These are phyloP conservation scores for Circinella minor DNA, from an alignment of 371 early-diverging fungal genomes.

Conservation along the genomic window DNA sequence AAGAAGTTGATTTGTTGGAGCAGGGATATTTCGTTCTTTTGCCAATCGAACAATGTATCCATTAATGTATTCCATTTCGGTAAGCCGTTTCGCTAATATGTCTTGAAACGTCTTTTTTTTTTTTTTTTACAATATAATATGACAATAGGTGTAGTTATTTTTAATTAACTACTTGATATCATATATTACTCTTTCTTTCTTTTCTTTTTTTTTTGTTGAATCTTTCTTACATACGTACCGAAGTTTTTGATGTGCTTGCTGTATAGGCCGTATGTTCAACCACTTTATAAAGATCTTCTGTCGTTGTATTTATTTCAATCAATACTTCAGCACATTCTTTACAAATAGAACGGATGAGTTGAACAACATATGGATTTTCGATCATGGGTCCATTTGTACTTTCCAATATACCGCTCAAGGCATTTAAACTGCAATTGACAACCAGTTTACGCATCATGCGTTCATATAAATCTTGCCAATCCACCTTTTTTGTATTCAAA, in stretches of 20 bases:
- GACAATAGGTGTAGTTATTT: too few relatives aligned
- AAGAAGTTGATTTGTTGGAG: constrained; percentile 15
- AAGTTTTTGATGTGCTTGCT: too few relatives aligned
- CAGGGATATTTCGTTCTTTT: constrained; percentile 15
- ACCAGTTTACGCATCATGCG: constrained; percentile 59
- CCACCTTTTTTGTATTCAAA: constrained; percentile 27
- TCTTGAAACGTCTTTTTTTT: constrained; percentile 53
- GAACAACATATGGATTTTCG: constrained; percentile 20
- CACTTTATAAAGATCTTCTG: constrained; percentile 30
- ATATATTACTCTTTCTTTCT: too few relatives aligned
- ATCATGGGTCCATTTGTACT: constrained; percentile 46
- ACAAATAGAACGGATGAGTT: constrained; percentile 29
- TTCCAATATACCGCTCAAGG: constrained; percentile 52
- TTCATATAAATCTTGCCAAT: constrained; percentile 44
- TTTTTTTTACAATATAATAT: too few relatives aligned
- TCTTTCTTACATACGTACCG: too few relatives aligned
- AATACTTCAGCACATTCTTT: constrained; percentile 37
- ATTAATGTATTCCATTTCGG: constrained; percentile 69
- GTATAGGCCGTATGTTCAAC: not conserved
- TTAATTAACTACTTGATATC: not conserved
- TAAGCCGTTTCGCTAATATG: constrained; percentile 35
- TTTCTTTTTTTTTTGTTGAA: too few relatives aligned
- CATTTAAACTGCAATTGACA: constrained; percentile 64
- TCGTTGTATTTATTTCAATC: constrained; percentile 27
- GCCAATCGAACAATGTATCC: constrained; percentile 53